Conservation (phyloP, 495 filamentous ascomycete genomes). For the Aspergillus sclerotioniger region DNA sequence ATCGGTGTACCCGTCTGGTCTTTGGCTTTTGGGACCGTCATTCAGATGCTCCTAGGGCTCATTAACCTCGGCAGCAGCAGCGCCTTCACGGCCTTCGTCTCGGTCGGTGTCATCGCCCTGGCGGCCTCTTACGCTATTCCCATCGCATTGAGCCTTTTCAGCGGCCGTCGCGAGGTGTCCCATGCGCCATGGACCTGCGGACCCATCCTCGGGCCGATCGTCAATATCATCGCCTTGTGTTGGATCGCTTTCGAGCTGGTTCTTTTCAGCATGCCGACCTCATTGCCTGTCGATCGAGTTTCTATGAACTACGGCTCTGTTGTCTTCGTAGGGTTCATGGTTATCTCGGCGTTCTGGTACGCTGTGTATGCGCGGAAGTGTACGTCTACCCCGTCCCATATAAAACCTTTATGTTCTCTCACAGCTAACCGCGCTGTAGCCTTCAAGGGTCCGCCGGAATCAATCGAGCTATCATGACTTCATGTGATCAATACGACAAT, state of each 20-base stretch:
- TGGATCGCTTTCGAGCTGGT: slow-evolving; percentile 64
- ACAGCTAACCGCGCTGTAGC: slow-evolving; percentile 20
- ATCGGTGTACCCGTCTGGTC: slow-evolving; percentile 39
- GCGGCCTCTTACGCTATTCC: slow-evolving; percentile 58
- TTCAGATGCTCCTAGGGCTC: slow-evolving; percentile 53
- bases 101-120: slow-evolving; percentile 60
- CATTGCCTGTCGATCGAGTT: slow-evolving; percentile 43
- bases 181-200: slow-evolving; percentile 56
- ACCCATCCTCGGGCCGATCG: slow-evolving; percentile 51
- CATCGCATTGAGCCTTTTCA: slow-evolving; percentile 53
- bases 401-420: no score
- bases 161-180: slow-evolving; percentile 49
- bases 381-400: slow-evolving; percentile 17
- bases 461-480: slow-evolving; percentile 24
- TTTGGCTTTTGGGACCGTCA: slow-evolving; percentile 31
- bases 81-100: slow-evolving; percentile 64
- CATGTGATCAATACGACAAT: no score
- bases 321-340: slow-evolving; percentile 58
- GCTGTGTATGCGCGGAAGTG: slow-evolving; percentile 44
- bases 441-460: slow-evolving; percentile 46
- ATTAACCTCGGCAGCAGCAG: slow-evolving; percentile 61
- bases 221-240: slow-evolving; percentile 54
- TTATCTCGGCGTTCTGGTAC: slow-evolving; percentile 45
- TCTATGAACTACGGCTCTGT: slow-evolving; percentile 64
- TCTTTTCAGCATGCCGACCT: slow-evolving; percentile 53